Percentiles rank a stretch among this genome's conserved stretches.
Evolutionary conservation across 169 alveolate genomes (phyloP).

Genomic region (Cryptosporidium sp.): DNA sequence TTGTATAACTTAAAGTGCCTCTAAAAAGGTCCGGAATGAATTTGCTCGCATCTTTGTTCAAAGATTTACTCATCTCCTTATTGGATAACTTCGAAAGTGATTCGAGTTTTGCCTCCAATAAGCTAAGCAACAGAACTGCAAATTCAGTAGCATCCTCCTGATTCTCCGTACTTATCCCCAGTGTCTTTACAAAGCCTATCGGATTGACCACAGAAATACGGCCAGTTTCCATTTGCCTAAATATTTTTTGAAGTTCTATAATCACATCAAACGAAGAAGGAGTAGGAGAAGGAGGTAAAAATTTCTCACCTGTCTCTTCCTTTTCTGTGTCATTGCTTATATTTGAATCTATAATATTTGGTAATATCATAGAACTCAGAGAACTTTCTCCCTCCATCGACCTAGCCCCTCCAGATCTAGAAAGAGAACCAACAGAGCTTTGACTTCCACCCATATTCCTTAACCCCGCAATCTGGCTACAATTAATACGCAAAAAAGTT

Average conservation of each 20-base stretch:
- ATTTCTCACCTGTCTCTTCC: background rate
- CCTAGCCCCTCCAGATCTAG: background rate
- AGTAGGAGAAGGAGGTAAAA: background rate
- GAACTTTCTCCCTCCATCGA: conserved; percentile 34
- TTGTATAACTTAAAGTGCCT: conserved; percentile 48
- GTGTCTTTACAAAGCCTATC: conserved; percentile 44
- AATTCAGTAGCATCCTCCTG: conserved; percentile 75
- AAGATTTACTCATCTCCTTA: background rate
- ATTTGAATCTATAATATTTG: conserved; percentile 1
- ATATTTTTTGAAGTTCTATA: conserved; percentile 55
- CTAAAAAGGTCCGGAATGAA: conserved; percentile 67
- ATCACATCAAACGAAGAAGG: conserved; percentile 40
- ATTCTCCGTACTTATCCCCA: conserved; percentile 73
- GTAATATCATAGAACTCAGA: conserved; percentile 40
- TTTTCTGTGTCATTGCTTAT: background rate
- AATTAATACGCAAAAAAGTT: conserved; percentile 25
- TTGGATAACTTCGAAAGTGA: background rate
- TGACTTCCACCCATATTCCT: background rate
- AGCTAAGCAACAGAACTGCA: conserved; percentile 46
- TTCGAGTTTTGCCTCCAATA: conserved; percentile 46
- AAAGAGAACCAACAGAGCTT: background rate
- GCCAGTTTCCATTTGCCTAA: conserved; percentile 67
- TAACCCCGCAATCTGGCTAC: background rate
- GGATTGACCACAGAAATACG: conserved; percentile 53
- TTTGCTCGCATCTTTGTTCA: conserved; percentile 2